These are phyloP conservation scores for Antitrichia curtipendula DNA, from an alignment of 225 moss, liverwort and hornwort genomes.

Conservation along the genomic window DNA sequence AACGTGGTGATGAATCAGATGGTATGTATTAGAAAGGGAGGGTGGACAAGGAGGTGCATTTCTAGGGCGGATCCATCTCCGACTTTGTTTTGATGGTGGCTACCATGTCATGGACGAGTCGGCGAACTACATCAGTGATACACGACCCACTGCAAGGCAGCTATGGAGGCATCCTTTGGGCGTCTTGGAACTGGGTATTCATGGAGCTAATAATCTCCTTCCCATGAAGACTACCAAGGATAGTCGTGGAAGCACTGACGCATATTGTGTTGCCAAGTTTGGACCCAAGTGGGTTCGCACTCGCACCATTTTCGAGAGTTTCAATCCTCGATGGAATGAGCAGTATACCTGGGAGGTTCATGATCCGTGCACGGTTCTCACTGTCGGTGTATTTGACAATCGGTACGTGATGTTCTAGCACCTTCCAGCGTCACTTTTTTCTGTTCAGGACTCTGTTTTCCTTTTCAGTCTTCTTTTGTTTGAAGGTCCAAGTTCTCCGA, in stretches of 20 bases:
- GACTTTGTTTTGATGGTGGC: slow-evolving; percentile 83
- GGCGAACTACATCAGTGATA: slow-evolving; percentile 66
- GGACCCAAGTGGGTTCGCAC: slow-evolving; percentile 90
- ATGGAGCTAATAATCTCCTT: slow-evolving; percentile 56
- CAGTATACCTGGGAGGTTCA: slow-evolving; percentile 96
- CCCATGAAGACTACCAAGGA: slow-evolving; percentile 65
- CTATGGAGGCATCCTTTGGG: slow-evolving; percentile 76
- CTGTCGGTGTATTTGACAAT: slow-evolving; percentile 87
- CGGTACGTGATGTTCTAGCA: slow-evolving; percentile 20
- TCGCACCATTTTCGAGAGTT: slow-evolving; percentile 68
- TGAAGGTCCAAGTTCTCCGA: background rate
- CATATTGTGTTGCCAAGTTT: slow-evolving; percentile 81
- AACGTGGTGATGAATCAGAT: slow-evolving; percentile 29
- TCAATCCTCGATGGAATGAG: slow-evolving; percentile 91
- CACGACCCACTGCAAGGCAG: slow-evolving; percentile 66
- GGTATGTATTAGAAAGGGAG: slow-evolving; percentile 69
- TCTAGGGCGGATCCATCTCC: slow-evolving; percentile 66
- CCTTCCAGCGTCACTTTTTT: background rate
- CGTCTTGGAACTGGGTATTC: slow-evolving; percentile 71
- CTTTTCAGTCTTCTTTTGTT: background rate
- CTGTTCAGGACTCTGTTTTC: background rate
- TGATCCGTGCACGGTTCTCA: slow-evolving; percentile 91
- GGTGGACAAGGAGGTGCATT: slow-evolving; percentile 34
- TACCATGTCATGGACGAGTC: slow-evolving; percentile 95
- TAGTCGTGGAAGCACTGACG: slow-evolving; percentile 48